Percentiles rank a stretch among this genome's conserved stretches.
Evolutionary conservation across 495 filamentous ascomycete genomes (phyloP).

Genomic region (Talaromyces wortmannii): DNA sequence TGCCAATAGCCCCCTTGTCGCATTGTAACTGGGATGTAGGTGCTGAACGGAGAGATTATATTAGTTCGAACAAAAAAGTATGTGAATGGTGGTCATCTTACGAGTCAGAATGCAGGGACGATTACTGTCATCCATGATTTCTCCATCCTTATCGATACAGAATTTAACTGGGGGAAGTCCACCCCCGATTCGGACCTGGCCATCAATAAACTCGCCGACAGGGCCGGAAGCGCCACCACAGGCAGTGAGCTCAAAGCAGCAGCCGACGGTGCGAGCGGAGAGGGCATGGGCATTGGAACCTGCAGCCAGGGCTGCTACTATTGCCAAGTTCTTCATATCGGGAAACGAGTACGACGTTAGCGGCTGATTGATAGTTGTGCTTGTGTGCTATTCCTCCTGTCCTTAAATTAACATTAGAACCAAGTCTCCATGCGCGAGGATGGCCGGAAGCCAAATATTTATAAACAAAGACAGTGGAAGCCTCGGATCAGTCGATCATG

Average conservation of each 20-base stretch:
- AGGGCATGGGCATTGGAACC: conserved; percentile 33
- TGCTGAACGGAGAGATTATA: conserved; percentile 20
- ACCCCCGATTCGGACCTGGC: conserved; percentile 47
- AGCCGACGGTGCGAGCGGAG: conserved; percentile 20
- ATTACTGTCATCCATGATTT: conserved; percentile 44
- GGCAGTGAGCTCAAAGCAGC: conserved; percentile 45
- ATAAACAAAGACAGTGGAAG: no score
- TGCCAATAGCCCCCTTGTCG: conserved; percentile 41
- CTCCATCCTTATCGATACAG: conserved; percentile 39
- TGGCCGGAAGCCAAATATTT: no score
- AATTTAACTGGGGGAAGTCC: conserved; percentile 28
- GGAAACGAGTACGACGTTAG: background rate
- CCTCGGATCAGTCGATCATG: no score
- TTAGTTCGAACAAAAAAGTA: conserved; percentile 6
- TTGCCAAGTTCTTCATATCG: background rate
- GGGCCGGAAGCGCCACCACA: conserved; percentile 38
- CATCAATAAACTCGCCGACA: conserved; percentile 47
- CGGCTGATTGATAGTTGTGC: background rate
- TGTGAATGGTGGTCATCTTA: conserved; percentile 19
- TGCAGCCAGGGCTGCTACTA: conserved; percentile 18
- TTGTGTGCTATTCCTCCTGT: background rate
- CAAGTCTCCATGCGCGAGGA: no score
- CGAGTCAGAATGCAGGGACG: conserved; percentile 54
- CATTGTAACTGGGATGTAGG: conserved; percentile 60
- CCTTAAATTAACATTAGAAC: background rate